These are phyloP conservation scores for Coemansia sp. DNA, from an alignment of 192 early-diverging fungal genomes.

Conservation along the genomic window DNA sequence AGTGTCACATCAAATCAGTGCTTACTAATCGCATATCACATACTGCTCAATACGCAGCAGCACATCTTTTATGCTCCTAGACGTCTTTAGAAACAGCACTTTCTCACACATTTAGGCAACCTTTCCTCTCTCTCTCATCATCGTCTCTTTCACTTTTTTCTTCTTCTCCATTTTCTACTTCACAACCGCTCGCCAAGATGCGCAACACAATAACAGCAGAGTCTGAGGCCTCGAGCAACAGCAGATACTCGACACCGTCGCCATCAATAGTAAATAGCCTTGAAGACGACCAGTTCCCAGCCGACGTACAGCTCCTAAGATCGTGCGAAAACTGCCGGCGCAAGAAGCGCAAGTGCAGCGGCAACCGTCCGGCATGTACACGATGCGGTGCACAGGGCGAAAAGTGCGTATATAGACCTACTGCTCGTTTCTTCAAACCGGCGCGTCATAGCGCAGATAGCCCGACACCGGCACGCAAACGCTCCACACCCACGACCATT, in stretches of 20 bases:
- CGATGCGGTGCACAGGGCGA: conserved; percentile 42
- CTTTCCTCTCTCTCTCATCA: neutral
- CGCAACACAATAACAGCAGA: conserved; percentile 12
- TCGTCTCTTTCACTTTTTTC: neutral
- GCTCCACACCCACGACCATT: neutral
- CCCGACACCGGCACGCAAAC: conserved; percentile 9
- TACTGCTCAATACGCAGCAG: conserved; percentile 5
- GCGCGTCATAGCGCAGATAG: neutral
- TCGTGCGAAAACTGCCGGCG: conserved; percentile 54
- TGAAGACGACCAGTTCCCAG: neutral
- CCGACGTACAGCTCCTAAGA: conserved; percentile 32
- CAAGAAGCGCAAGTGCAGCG: conserved; percentile 56
- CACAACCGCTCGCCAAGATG: neutral
- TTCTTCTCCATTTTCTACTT: neutral
- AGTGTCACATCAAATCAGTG: neutral
- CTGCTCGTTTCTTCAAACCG: conserved; percentile 44
- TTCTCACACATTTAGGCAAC: conserved; percentile 6
- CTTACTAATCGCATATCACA: conserved; percentile 10
- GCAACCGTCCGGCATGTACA: conserved; percentile 41
- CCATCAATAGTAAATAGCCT: neutral
- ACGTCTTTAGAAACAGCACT: neutral
- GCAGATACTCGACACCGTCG: neutral
- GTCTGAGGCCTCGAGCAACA: neutral
- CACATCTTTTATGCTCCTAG: conserved; percentile 7
- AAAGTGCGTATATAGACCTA: conserved; percentile 44